Evolutionary conservation across 1,284 basidiomycete genomes (phyloP), one percentile per base, ranked within the genome.

Genomic region (Leccinum pallidistipes): DNA sequence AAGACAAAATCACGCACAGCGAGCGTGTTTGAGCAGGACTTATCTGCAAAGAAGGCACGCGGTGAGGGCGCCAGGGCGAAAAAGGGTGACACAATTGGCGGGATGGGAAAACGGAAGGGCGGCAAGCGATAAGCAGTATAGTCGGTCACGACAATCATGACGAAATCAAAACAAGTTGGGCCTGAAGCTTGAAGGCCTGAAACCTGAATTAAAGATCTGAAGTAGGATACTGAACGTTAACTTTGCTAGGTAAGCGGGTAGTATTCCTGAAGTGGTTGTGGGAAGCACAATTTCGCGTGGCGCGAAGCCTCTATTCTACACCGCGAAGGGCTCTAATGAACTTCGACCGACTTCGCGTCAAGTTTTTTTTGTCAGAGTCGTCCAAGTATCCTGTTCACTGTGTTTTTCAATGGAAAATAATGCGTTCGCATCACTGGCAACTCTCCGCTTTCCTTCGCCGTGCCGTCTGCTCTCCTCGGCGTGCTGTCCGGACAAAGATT

Each of bases 401-500:
- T 47, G 38, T 52, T 47, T 47, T 36, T n/a, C 63, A 10, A 82
- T 81, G 81, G 75, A 78, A 59, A 66, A 71, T 24, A 81, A 79
- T 59, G 77, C 82, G 3, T 87, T 87, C 67, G 76, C 81, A 40
- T 80, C 83, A 54, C 78, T 91, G 56, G 84, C 86, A n/a, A 79
- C 77, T 40, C 73, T 88, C 38, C 81, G 80, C 31, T 74, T 90
- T 11, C 83, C 87, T 6, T 76, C 81, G 10, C 76, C 82, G 43
- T 83, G 82, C 56, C 83, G 86, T 49, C 69, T 92, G 27, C 74
- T 90, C 24, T 61, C 76, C 10, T 81, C 85, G 18, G 84, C 91
- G 58, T 93, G 91, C 69, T 92, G 91, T 72, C 91, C 91, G 16
- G 91, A 92, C 77, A 93, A 93, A 74, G 91, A 94, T 74, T 78